These are phyloP conservation scores for Colletotrichum scovillei DNA, from an alignment of 2,329 filamentous ascomycete species.

Conservation along the genomic window DNA sequence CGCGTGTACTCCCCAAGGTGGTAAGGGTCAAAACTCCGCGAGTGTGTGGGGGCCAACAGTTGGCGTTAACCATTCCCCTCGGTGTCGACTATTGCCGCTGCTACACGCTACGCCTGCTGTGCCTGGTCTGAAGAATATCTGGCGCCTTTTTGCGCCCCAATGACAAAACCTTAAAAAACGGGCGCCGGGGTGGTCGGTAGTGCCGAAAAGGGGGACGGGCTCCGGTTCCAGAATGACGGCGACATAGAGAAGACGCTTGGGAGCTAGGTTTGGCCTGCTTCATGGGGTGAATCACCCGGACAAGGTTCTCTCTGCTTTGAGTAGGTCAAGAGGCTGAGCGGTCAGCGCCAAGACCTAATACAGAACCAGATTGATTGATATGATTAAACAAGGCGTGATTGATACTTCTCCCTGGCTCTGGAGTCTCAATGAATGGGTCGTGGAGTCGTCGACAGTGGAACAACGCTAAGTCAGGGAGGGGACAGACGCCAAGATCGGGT, in stretches of 20 bases:
- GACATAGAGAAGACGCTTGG: neutral
- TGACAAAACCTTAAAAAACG: conserved; percentile 27
- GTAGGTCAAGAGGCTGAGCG: conserved; percentile 25
- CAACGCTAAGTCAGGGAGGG: neutral
- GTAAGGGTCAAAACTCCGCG: neutral
- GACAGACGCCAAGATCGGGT: neutral
- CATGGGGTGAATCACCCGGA: conserved; percentile 13
- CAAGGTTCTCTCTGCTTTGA: conserved; percentile 17
- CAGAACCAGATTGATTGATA: conserved; percentile 31
- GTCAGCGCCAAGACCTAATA: conserved; percentile 16
- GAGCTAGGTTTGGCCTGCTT: conserved; percentile 17
- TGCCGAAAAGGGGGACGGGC: conserved; percentile 24
- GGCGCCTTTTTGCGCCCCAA: conserved; percentile 16
- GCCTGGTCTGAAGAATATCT: neutral
- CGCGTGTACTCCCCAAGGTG: neutral
- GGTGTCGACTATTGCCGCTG: no score
- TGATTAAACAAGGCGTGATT: conserved; percentile 19
- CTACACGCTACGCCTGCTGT: neutral
- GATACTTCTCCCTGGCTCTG: neutral
- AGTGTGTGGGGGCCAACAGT: neutral
- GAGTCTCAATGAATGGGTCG: no score
- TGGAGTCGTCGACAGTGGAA: no score
- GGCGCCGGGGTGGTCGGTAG: conserved; percentile 20
- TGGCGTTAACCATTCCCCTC: neutral
- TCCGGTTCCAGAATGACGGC: conserved; percentile 22